Conservation (phyloP, 345 rosid genomes). For the Dipteronia dyeriana region DNA sequence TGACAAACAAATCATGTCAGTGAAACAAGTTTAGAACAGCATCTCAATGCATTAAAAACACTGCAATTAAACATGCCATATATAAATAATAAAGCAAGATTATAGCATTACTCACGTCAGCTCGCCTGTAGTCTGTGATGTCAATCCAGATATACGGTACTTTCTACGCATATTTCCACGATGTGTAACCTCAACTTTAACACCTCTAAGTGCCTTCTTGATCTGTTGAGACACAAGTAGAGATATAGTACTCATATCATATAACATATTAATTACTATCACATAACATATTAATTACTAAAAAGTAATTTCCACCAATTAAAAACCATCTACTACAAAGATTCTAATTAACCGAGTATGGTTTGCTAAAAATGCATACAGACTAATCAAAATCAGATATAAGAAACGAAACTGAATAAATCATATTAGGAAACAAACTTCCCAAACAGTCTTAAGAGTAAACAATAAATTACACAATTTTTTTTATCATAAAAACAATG, state of each 20-base stretch:
- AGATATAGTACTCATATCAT: neutral
- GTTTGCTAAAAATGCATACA: neutral
- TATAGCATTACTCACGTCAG: conserved; percentile 61
- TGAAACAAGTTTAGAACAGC: neutral
- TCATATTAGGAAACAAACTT: neutral
- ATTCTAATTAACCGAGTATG: neutral
- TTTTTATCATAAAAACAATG: too few species aligned
- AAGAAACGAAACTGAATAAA: neutral
- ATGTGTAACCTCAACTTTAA: conserved; percentile 89
- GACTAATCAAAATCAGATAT: neutral
- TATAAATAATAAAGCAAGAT: neutral
- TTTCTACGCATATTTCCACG: conserved; percentile 96
- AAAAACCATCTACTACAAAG: neutral
- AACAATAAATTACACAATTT: neutral
- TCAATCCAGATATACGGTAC: conserved; percentile 88
- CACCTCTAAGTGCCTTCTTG: conserved; percentile 91
- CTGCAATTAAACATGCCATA: neutral
- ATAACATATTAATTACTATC: neutral
- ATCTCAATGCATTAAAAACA: neutral
- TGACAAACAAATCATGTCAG: conserved; percentile 20
- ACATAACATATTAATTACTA: too few species aligned
- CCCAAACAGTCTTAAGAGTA: neutral
- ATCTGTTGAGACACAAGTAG: conserved; percentile 49
- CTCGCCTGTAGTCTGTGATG: conserved; percentile 89
- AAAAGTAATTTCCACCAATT: neutral